Base-by-base conservation (phyloP, 768 basidiomycete species). In the Boletus speciosus region DNA sequence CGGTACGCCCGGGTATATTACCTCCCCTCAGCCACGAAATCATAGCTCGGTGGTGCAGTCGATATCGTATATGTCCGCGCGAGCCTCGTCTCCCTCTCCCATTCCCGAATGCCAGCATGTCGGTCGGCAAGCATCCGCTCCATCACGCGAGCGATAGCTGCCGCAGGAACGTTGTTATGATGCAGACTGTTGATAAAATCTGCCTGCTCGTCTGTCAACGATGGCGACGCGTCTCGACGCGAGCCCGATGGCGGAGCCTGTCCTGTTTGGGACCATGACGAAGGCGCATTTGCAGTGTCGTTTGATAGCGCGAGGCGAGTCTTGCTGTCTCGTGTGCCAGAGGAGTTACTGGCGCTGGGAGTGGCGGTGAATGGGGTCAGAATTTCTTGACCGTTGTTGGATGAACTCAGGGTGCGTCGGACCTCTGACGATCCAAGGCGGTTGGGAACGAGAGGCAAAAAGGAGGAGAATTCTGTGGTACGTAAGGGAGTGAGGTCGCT, bases 141-240 rank as follows among this genome's bases (percentile, higher is more conserved):
- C 46, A 66, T 27, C 42, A 66, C 58, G 10, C 60, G 60, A 11
- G 65, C 65, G 29, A 66, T 61, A 5, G 59, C 60, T 21, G 61
- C 59, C 10, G 61, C 62, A 23, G 59, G 61, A 6, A 67, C 51
- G 4, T 67, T 61, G 34, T 56, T 66, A 6, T 41, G 63, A 47
- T 64, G 54, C 19, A 66, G 41, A 27, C 52, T 55, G 25, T 62
- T 60, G 47, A 64, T 59, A 34, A 66, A 63, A 35, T 66, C 65
- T 10, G 64, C 65, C 15, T 66, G 62, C 44, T 62, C 60, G 48
- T 66, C 65, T 5, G 58, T 66, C 38, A 66, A 49, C 34, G 49
- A 41, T 5, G 53, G 62, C 15, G 55, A 54, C 32, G 39, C 21
- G 16, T 54, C 55, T 21, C 39, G 60, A 3, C 40, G 45, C 9